These are phyloP conservation scores for Cercospora berteroae DNA, from an alignment of 2,329 filamentous ascomycete genomes.

Conservation along the genomic window DNA sequence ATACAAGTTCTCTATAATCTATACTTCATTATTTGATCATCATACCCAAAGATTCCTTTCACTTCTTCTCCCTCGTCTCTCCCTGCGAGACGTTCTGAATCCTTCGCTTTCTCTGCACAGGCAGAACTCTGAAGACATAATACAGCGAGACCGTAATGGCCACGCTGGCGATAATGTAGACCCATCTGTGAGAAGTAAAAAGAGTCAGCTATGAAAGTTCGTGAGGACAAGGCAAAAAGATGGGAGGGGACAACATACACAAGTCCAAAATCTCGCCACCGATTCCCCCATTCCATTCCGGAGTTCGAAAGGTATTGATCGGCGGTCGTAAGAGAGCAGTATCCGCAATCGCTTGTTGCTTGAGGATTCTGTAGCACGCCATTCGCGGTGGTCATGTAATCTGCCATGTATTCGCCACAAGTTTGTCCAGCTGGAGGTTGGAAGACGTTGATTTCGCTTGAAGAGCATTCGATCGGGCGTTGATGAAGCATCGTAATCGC, in stretches of 20 bases:
- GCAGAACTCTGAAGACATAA: slow-evolving; percentile 7
- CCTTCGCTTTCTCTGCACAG: slow-evolving; percentile 2
- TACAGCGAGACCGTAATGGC: not conserved
- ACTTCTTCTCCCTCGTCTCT: not conserved
- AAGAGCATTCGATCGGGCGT: slow-evolving; percentile 61
- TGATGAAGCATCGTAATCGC: slow-evolving; percentile 67
- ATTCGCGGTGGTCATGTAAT: slow-evolving; percentile 29
- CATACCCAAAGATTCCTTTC: not conserved
- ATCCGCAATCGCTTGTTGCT: slow-evolving; percentile 36
- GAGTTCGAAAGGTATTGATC: slow-evolving; percentile 37
- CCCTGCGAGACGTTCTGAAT: not conserved
- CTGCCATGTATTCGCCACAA: slow-evolving; percentile 39
- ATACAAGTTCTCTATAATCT: not conserved
- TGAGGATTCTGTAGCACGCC: slow-evolving; percentile 37
- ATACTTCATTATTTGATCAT: not conserved
- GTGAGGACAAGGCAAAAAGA: not conserved
- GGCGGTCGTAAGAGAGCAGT: slow-evolving; percentile 40
- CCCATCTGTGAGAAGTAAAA: not conserved
- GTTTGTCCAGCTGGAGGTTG: slow-evolving; percentile 53
- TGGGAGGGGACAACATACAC: slow-evolving; percentile 37
- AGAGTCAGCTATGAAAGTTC: not conserved
- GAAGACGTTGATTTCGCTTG: slow-evolving; percentile 65
- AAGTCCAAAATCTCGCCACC: slow-evolving; percentile 52
- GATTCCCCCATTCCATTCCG: slow-evolving; percentile 42
- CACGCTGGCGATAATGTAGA: slow-evolving; percentile 1